A percentile compares a stretch with the other conserved stretches of the same genome.
Conservation (phyloP, 495 filamentous ascomycete genomes). For the Penicillium salamii region DNA sequence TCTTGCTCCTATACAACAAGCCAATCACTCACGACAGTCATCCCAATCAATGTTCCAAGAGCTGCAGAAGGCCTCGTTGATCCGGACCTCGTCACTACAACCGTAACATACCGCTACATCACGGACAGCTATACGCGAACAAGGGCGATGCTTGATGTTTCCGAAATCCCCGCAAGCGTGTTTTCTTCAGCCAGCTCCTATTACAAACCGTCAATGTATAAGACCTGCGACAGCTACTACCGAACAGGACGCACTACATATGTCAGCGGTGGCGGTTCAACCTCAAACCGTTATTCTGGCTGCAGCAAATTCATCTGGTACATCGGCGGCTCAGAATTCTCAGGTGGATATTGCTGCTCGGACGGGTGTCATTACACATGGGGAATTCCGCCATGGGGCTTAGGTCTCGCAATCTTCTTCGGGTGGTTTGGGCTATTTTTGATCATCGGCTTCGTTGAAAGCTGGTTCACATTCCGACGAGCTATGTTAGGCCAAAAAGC, state of each 20-base stretch:
- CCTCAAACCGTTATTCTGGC: not conserved
- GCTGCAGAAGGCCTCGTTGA: conserved; percentile 10
- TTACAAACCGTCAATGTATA: conserved; percentile 11
- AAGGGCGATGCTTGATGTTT: conserved; percentile 19
- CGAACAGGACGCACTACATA: not conserved
- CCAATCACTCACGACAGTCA: conserved; percentile 14
- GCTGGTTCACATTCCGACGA: conserved; percentile 42
- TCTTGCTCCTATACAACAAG: conserved; percentile 19
- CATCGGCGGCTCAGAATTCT: conserved; percentile 5
- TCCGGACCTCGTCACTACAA: conserved; percentile 19
- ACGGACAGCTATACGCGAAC: conserved; percentile 9
- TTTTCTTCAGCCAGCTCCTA: conserved; percentile 19
- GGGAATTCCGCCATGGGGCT: conserved; percentile 20
- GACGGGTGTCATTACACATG: conserved; percentile 18
- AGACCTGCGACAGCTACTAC: conserved; percentile 2
- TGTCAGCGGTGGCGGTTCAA: not conserved
- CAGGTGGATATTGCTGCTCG: conserved; percentile 14
- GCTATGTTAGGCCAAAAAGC: conserved; percentile 38
- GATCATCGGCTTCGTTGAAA: conserved; percentile 40
- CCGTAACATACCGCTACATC: conserved; percentile 12
- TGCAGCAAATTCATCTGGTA: conserved; percentile 13
- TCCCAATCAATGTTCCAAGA: conserved; percentile 15
- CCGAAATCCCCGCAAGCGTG: conserved; percentile 16
- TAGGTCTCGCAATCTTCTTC: conserved; percentile 35
- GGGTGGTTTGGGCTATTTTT: conserved; percentile 35